Base-by-base conservation (phyloP, 2,329 filamentous ascomycete species). In the Pezicula radicicola region DNA sequence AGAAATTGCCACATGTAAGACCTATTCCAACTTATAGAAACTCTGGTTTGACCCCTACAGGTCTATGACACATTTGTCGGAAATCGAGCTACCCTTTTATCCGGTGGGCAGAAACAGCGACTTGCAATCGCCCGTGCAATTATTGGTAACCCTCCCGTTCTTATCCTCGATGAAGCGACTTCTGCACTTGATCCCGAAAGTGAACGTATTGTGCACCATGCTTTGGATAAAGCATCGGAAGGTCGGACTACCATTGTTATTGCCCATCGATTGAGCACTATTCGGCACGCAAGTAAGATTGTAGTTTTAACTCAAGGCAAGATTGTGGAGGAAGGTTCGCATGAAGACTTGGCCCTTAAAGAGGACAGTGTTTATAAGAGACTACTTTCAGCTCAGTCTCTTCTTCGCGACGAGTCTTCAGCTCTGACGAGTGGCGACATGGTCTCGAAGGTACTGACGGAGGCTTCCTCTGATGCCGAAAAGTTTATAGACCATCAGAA, bases 241-340 rank as follows among this genome's bases (percentile, higher is more conserved):
- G 93, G 92, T 21, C 84, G 94, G 48, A 99, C 94, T 0, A 97
- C 93, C 3, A 96, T 97, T 61, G 89, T 92, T 6, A 97, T 99
- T 69, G 94, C 94, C 41, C 94, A 99, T 73, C 87, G 93, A 60
- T 77, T 99, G 8, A 96, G 91, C 1, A 99, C 94, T 5, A 96
- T 97, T 74, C 91, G 85, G 70, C 86, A 91, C 56, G 93, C 93
- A 0, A 88, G 97, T 70, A 97, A 96, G 64, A 99, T 99, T 60
- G 89, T 97, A 10, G 92, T 97, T 57, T 93, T 99, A 86, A 80
- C 85, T 4, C 72, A 84, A 54, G 94, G 94, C 13, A 74, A 78
- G n/a, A 95, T 99, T 54, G 79, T 96, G 10, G 94, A 99, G 70
- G 91, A 97, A 69, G 94, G 94, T 48, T 92, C 83, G 0, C 93